Conservation (phyloP, 1,284 basidiomycete genomes). For the Vanrija pseudolonga region DNA sequence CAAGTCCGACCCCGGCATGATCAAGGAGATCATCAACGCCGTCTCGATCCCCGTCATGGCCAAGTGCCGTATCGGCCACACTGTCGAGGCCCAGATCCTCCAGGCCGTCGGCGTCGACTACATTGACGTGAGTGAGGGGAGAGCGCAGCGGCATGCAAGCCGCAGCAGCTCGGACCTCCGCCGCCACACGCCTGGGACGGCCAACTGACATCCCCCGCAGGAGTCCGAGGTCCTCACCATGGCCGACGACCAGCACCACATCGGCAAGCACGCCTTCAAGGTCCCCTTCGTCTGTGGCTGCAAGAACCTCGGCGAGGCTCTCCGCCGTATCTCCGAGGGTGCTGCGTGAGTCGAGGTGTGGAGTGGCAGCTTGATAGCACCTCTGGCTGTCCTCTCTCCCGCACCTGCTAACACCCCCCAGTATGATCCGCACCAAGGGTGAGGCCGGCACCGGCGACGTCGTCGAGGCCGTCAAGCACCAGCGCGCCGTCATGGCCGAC, state of each 20-base stretch:
- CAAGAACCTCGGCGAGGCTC: constrained; percentile 70
- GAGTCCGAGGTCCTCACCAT: constrained; percentile 95
- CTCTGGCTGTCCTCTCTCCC: background rate
- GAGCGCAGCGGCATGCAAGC: no score
- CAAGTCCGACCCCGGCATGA: constrained; percentile 91
- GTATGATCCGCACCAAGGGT: constrained; percentile 90
- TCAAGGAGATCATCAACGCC: constrained; percentile 89
- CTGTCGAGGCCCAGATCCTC: constrained; percentile 94
- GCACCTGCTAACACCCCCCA: constrained; percentile 7
- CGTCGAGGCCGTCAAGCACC: constrained; percentile 93
- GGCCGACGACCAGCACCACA: constrained; percentile 78
- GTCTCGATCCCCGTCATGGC: constrained; percentile 73
- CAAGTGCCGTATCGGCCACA: constrained; percentile 82
- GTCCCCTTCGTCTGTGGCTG: constrained; percentile 63
- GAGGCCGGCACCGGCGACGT: constrained; percentile 98
- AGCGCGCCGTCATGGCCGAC: constrained; percentile 75
- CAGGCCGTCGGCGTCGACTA: constrained; percentile 95
- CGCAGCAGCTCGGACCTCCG: background rate
- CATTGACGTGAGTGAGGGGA: constrained; percentile 61
- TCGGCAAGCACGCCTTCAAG: constrained; percentile 85
- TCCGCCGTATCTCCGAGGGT: constrained; percentile 94
- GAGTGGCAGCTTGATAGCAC: background rate
- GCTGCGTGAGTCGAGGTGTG: constrained; percentile 60
- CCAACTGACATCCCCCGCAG: constrained; percentile 11
- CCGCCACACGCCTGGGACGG: no score